Evolutionary conservation across 345 rosid species (phyloP), one percentile per base, ranked within the genome.

Genomic region (Salix koriyanagi): DNA sequence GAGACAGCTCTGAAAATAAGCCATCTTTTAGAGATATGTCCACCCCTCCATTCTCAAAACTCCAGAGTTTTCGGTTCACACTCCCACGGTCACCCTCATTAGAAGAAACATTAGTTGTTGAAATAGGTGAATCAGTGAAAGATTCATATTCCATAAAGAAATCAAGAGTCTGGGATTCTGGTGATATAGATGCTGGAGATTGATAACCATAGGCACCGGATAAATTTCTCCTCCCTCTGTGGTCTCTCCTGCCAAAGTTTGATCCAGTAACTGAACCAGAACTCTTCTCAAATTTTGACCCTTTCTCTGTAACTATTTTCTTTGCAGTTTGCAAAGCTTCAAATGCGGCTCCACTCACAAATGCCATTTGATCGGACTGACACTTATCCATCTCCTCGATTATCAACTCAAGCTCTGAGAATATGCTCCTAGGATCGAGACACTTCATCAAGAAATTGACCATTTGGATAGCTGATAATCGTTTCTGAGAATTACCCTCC

Each of bases 401-500:
- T 69, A 96, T 88, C 81, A 84, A 75, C 58, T 88, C 95, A 79
- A 96, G 90, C 81, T 90, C 94, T 0, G 97, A 91, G 82, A 75
- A 80, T 54, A 94, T 82, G 79, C 98, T 90, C 82, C 97, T 90
- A 2, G 88, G 82, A 70, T 96, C 97, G 85, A 96, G 82, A 58
- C 86, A 83, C 87, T 87, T 94, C 98, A 96, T 92, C 79, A 96
- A 67, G 80, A 89, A 92, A 73, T 87, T 94, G 83, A 96, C 82
- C 99, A 96, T 92, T 82, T 96, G 97, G 41, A 96, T 88, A 0
- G 98, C 97, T 6, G 92, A 91, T 58, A 94, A 81, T 14, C 97
- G 69, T 77, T 90, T 92, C 83, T 92, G 97, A n/a, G 97, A 96
- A 77, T 94, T 91, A 11, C 89, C 87, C 71, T 96, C 99, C 2